phyloP scores from a whole-genome alignment of 2,329 filamentous ascomycete species.

The Aspergillus sp. region DNA sequence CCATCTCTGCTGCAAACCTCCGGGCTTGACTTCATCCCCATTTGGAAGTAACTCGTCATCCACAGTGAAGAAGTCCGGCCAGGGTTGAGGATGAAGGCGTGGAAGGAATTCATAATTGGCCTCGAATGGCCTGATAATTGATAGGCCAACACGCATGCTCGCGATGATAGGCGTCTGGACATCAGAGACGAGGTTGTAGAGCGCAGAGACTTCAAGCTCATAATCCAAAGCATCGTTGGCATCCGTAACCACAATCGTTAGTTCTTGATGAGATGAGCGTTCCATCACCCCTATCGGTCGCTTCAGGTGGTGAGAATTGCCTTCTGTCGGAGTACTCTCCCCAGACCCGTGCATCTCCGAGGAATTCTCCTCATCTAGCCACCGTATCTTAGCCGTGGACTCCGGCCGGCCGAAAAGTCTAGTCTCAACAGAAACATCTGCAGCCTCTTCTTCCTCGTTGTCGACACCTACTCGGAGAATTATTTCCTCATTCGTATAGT shows the following conservation, averaged over 20 bases:
- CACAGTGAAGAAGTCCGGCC: conserved; percentile 83
- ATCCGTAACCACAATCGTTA: conserved; percentile 55
- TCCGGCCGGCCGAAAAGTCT: conserved; percentile 63
- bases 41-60: conserved; percentile 45
- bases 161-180: conserved; percentile 79
- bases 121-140: conserved; percentile 82
- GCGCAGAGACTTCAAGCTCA: conserved; percentile 70
- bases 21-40: conserved; percentile 36
- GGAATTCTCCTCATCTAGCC: conserved; percentile 44
- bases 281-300: conserved; percentile 39
- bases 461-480: conserved; percentile 67
- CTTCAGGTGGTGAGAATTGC: conserved; percentile 35
- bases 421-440: conserved; percentile 70
- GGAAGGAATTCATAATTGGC: conserved; percentile 87
- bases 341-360: conserved; percentile 22
- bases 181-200: conserved; percentile 79
- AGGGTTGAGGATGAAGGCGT: conserved; percentile 72
- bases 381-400: conserved; percentile 48
- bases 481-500: conserved; percentile 82
- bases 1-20: conserved; percentile 80
- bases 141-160: conserved; percentile 66
- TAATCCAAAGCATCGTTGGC: conserved; percentile 58
- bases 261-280: conserved; percentile 31
- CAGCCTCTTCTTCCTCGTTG: conserved; percentile 82
- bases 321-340: conserved; percentile 31